Conservation (phyloP, 176 grass and related monocot species). For the Puccinellia tenuiflora region DNA sequence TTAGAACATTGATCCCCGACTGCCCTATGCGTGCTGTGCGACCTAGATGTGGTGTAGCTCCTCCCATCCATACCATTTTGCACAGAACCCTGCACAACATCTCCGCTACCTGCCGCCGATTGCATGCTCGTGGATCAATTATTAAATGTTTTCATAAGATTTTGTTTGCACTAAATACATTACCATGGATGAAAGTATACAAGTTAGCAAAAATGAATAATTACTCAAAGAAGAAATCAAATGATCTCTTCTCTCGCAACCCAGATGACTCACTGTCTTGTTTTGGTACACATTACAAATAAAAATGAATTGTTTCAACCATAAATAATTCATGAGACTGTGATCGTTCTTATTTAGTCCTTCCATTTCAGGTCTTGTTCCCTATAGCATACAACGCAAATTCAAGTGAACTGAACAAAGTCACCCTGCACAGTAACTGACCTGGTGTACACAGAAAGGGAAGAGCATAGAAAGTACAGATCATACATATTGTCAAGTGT, state of each 20-base stretch:
- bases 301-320: neutral
- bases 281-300: neutral
- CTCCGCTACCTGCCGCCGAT: neutral
- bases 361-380: neutral
- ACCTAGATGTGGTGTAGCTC: neutral
- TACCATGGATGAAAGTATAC: neutral
- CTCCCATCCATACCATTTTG: neutral
- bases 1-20: neutral
- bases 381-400: neutral
- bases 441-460: neutral
- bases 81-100: neutral
- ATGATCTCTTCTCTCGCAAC: neutral
- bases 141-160: neutral
- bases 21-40: neutral
- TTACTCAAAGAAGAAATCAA: neutral
- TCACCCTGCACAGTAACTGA: neutral
- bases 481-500: neutral
- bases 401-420: constrained; percentile 1
- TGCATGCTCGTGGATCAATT: neutral
- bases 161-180: neutral
- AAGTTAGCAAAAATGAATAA: neutral
- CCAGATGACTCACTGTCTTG: neutral
- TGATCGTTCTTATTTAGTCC: neutral
- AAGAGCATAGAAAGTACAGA: neutral
- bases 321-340: neutral